Base-by-base conservation (phyloP, 192 early-diverging fungal genomes). In the Linnemannia hyalina region DNA sequence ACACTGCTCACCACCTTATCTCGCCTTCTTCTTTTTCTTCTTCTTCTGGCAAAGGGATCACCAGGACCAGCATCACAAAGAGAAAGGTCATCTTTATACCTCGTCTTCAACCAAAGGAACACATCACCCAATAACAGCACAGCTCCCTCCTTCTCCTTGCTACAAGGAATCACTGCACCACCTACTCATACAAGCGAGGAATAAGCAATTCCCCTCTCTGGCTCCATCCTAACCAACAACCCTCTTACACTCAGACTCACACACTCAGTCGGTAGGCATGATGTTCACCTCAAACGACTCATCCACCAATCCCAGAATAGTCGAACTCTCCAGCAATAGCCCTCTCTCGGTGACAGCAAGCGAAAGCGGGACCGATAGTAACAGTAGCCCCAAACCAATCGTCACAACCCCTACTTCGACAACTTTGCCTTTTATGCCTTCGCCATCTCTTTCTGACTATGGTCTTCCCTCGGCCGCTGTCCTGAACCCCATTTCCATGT, bases 301-400 rank as follows among this genome's bases (percentile, higher is more conserved):
- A 54, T 16, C 75, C 0, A 73, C 3, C 57, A 76, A 85, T 42
- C 69, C 78, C 26, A 77, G 82, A 32, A 85, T 85, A 18, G 68
- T 85, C 41, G 82, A 85, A 54, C 82, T 85, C 9, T 29, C 82
- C 49, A 73, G 36, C 69, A 76, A 47, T 55, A 80, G 82, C 40
- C 74, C 82, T 0, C 44, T 80, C 40, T 68, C 76, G 7, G 8
- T 68, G 8, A 32, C 65, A 70, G 29, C 26, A 63, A 38, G 29
- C 41, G 78, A 70, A 5, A 60, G 20, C 71, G 35, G 29, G 57
- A 65, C 20, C 55, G 26, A n/a, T 18, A 78, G 23, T 18, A 71
- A 9, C 57, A 68, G 75, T 13, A 41, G 15, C 6, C 35, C 23
- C 13, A 55, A 73, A 22, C 77, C 77, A 6, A 85, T 76, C 15